phyloP scores from a whole-genome alignment of 192 early-diverging fungal species.

The Mortierella alpina region DNA sequence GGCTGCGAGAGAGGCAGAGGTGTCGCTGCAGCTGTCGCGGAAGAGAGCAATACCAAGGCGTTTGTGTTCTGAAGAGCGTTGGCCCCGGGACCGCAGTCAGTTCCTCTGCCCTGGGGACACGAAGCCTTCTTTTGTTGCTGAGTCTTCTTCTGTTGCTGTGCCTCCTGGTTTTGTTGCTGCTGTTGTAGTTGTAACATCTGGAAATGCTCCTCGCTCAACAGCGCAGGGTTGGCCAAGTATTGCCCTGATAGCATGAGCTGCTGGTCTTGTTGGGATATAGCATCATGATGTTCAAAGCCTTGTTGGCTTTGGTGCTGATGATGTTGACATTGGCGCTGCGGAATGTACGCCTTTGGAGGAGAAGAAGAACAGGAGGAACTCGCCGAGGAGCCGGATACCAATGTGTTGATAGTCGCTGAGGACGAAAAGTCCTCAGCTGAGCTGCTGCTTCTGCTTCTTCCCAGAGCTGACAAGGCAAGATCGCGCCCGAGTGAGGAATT shows the following conservation, averaged over 20 bases:
- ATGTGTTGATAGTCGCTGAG: conserved; percentile 5
- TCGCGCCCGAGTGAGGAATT: not conserved
- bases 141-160: not conserved
- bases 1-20: not conserved
- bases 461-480: not conserved
- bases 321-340: conserved; percentile 1
- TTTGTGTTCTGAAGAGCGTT: not conserved
- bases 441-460: conserved; percentile 20
- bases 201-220: conserved; percentile 1
- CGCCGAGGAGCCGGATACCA: conserved; percentile 13
- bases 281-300: conserved; percentile 9
- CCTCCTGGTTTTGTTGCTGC: conserved; percentile 13
- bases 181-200: conserved; percentile 6
- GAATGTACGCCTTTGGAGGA: conserved; percentile 6
- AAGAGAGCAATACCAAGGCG: not conserved
- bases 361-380: conserved; percentile 32
- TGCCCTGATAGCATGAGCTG: not conserved
- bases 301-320: conserved; percentile 1
- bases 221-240: not conserved
- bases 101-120: too few relatives aligned
- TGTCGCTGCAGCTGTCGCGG: not conserved
- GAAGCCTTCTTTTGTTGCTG: not conserved
- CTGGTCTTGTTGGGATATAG: not conserved
- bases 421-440: conserved; percentile 29
- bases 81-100: not conserved